Base-by-base conservation (phyloP, 177 flowering plant genomes). In the Tripterygium wilfordii region DNA sequence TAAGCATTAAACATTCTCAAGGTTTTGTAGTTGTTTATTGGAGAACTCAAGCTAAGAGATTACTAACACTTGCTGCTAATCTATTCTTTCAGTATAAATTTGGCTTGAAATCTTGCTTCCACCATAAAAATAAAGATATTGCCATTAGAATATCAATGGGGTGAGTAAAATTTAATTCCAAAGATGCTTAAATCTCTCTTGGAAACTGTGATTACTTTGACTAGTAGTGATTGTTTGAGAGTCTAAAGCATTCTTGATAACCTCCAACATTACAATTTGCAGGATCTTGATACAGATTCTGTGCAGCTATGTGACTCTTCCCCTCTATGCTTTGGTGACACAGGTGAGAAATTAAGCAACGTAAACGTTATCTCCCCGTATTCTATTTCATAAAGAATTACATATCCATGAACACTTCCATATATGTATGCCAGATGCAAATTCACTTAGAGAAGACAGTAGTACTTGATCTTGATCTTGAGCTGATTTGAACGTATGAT, bases 321-420 rank as follows among this genome's bases (percentile, higher is more conserved):
- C 94, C 28, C 80, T 82, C 21, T 88, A 85, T 48, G 94, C 88
- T 13, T 46, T 88, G 10, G 96, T 88, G 40, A 80, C 94, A 45
- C 94, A 88, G 90, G 95, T 86, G 36, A 51, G 35, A 3, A 45
- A 27, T 1, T 4, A 45, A 33, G n/a, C n/a, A n/a, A n/a, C n/a
- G n/a, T n/a, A n/a, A n/a, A n/a, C n/a, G n/a, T n/a, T n/a, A n/a
- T n/a, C n/a, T n/a, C n/a, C n/a, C n/a, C n/a, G n/a, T n/a, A n/a
- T n/a, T n/a, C n/a, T n/a, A n/a, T n/a, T n/a, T n/a, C n/a, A n/a
- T n/a, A n/a, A 14, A 37, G 9, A 7, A 16, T 27, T 8, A 37
- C 10, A 1, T 4, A n/a, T 15, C 42, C 10, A 15, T n/a, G 12
- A 7, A 12, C 7, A 7, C 7, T 6, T 30, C 7, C 33, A 30